phyloP scores from a whole-genome alignment of 2,329 filamentous ascomycete species.

The Fusarium pseudocircinatum region DNA sequence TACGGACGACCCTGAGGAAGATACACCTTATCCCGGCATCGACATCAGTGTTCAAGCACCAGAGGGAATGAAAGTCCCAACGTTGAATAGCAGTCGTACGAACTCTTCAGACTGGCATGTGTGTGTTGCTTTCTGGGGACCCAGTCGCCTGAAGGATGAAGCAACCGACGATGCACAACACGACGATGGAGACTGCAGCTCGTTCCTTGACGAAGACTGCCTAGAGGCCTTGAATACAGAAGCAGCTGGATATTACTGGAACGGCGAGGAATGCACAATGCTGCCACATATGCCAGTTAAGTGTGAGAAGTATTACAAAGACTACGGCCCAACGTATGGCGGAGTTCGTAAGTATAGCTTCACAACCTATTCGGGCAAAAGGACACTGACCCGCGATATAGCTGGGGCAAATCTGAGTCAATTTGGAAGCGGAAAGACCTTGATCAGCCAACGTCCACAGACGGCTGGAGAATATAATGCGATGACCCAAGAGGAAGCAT shows the following conservation, averaged over 20 bases:
- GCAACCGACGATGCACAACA: slow-evolving; percentile 3
- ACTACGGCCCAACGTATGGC: not conserved
- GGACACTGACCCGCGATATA: not conserved
- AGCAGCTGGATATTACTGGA: not conserved
- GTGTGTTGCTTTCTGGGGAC: slow-evolving; percentile 2
- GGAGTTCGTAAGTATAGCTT: not conserved
- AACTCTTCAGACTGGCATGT: slow-evolving; percentile 12
- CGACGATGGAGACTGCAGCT: slow-evolving; percentile 18
- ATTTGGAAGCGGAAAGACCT: slow-evolving; percentile 1
- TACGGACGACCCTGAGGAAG: slow-evolving; percentile 1
- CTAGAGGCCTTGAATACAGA: not conserved
- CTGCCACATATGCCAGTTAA: not conserved
- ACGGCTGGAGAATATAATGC: not conserved
- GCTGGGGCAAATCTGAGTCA: not conserved
- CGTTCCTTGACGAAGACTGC: slow-evolving; percentile 18
- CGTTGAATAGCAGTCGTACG: not conserved
- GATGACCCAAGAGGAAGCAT: slow-evolving; percentile 14
- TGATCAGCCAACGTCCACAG: not conserved
- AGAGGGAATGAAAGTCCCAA: slow-evolving; percentile 4
- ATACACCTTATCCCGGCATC: slow-evolving; percentile 3
- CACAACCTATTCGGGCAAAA: not conserved
- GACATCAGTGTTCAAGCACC: slow-evolving; percentile 18
- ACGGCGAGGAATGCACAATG: not conserved
- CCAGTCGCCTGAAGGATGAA: not conserved
- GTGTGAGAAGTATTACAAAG: slow-evolving; percentile 8